phyloP scores from a whole-genome alignment of 805 yeast species.

The Metschnikowia baotianmanensis region DNA sequence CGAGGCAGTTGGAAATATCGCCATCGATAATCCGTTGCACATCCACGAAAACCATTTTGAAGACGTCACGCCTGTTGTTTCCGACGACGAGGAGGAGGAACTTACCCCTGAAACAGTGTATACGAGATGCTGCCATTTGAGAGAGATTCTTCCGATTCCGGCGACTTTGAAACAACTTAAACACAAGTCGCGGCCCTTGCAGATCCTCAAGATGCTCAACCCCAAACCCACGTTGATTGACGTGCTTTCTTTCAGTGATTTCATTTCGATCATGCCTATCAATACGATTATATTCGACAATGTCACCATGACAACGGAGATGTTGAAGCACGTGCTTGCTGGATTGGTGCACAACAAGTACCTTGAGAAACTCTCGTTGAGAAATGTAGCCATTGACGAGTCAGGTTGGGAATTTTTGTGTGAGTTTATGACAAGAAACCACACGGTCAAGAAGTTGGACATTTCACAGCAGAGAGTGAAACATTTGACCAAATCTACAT shows the following conservation, averaged over 20 bases:
- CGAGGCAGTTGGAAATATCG: conserved; percentile 27
- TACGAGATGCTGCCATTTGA: conserved; percentile 48
- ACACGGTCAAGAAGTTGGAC: conserved; percentile 48
- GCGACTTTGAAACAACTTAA: conserved; percentile 54
- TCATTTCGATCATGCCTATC: conserved; percentile 54
- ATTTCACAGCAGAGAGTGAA: conserved; percentile 56
- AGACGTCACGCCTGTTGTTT: conserved; percentile 12
- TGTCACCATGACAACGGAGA: conserved; percentile 52
- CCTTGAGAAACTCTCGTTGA: conserved; percentile 50
- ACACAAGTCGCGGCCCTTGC: conserved; percentile 49
- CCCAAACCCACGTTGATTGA: conserved; percentile 60
- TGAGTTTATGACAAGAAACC: conserved; percentile 44
- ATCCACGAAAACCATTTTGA: conserved; percentile 52
- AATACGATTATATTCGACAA: conserved; percentile 57
- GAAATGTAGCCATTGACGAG: conserved; percentile 54
- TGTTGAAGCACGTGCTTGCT: conserved; percentile 49
- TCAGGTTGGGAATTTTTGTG: conserved; percentile 52
- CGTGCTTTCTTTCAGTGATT: conserved; percentile 55
- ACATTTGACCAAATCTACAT: conserved; percentile 38
- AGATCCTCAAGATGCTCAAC: conserved; percentile 53
- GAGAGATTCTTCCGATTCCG: conserved; percentile 50
- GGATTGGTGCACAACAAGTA: conserved; percentile 42
- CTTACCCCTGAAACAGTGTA: conserved; percentile 49
- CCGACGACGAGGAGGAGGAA: conserved; percentile 17
- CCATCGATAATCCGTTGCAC: conserved; percentile 73